These are phyloP conservation scores for Naegleria lovaniensis DNA, from an alignment of 208 protist species.

Conservation along the genomic window DNA sequence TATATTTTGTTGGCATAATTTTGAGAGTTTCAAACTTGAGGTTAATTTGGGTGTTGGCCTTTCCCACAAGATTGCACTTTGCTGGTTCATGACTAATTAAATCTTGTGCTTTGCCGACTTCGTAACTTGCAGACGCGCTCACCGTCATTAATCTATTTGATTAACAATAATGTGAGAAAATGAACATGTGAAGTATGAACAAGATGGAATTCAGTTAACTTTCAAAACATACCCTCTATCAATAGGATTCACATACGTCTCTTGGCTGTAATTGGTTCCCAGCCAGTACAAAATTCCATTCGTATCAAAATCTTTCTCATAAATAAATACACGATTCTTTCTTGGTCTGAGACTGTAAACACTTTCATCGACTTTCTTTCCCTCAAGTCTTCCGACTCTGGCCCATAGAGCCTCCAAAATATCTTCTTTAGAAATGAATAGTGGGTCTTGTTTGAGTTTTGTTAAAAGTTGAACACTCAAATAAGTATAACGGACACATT, in stretches of 20 bases:
- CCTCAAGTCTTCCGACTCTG: background rate
- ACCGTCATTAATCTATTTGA: background rate
- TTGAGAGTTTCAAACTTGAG: background rate
- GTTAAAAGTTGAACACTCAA: background rate
- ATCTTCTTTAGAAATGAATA: background rate
- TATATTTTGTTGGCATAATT: background rate
- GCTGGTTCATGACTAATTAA: background rate
- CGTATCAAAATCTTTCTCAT: slow-evolving; percentile 19
- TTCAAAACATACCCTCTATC: background rate
- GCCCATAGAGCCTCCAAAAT: background rate
- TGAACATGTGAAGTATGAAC: background rate
- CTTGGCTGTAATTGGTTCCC: background rate
- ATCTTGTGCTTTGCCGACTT: background rate
- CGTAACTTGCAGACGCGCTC: background rate
- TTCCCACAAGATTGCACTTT: background rate
- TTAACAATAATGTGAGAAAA: background rate
- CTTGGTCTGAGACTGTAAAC: background rate
- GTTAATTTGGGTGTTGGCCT: background rate
- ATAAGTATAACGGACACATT: background rate
- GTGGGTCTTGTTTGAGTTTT: background rate
- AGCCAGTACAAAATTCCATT: slow-evolving; percentile 21
- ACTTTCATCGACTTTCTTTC: background rate
- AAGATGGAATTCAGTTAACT: background rate
- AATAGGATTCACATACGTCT: background rate
- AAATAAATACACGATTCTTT: background rate